Evolutionary conservation across 2,329 filamentous ascomycete genomes (phyloP).

Genomic region (Cercospora brassicicola): DNA sequence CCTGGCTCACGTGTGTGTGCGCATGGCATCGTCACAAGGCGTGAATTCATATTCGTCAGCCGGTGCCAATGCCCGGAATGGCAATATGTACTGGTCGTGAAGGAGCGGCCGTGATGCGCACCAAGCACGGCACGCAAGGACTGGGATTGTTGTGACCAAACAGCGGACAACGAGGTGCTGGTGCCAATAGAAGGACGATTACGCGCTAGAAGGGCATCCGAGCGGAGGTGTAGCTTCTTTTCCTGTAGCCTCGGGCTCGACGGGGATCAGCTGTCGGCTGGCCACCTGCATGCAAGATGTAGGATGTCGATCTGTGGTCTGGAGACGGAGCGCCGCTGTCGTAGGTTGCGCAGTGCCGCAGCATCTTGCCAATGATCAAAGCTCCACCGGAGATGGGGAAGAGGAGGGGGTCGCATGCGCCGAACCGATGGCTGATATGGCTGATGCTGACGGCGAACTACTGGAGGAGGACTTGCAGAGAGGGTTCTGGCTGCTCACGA

Average conservation of each 20-base stretch:
- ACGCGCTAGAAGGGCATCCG: conserved; percentile 5
- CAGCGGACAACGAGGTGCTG: conserved; percentile 12
- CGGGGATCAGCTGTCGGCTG: conserved; percentile 9
- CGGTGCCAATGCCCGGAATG: conserved; percentile 24
- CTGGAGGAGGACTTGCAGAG: background rate
- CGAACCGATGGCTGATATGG: conserved; percentile 3
- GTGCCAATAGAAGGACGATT: conserved; percentile 20
- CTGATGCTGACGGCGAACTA: conserved; percentile 1
- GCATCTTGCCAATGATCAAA: conserved; percentile 11
- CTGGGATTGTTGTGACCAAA: conserved; percentile 15
- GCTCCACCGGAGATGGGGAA: conserved; percentile 5
- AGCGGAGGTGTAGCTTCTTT: conserved; percentile 13
- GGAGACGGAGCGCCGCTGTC: conserved; percentile 13
- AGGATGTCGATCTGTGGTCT: conserved; percentile 19
- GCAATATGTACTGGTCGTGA: conserved; percentile 8
- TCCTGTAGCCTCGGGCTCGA: conserved; percentile 15
- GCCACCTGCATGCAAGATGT: conserved; percentile 18
- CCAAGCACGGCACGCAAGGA: conserved; percentile 16
- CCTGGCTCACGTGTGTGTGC: conserved; percentile 14
- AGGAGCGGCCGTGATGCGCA: conserved; percentile 20
- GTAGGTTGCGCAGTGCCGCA: conserved; percentile 23
- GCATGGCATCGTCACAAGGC: conserved; percentile 31
- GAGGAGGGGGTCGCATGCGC: background rate
- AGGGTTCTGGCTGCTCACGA: background rate
- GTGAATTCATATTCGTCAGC: conserved; percentile 17